Evolutionary conservation across 805 yeast species (phyloP).

Genomic region (Cyberlindnera japonica): DNA sequence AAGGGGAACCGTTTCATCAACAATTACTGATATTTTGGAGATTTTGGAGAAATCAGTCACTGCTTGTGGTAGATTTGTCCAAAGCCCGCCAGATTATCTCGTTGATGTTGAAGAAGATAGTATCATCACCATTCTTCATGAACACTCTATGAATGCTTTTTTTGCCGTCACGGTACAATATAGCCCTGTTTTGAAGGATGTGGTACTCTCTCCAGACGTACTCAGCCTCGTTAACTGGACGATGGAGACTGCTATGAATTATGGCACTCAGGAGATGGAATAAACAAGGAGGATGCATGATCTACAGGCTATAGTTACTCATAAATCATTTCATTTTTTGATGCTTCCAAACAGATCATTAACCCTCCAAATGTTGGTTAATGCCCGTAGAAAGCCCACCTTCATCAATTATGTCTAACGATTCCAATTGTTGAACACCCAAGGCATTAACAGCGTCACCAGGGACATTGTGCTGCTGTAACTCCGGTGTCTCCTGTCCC

Average conservation of each 20-base stretch:
- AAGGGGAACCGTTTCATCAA: slow-evolving; percentile 46
- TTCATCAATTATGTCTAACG: neutral
- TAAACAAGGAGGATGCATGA: neutral
- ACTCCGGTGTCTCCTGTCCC: too few species aligned
- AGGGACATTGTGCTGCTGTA: too few species aligned
- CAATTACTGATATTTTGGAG: slow-evolving; percentile 57
- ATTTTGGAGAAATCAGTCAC: slow-evolving; percentile 58
- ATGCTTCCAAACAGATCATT: neutral
- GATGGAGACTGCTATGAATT: slow-evolving; percentile 58
- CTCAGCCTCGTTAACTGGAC: slow-evolving; percentile 71
- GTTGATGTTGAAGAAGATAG: slow-evolving; percentile 32
- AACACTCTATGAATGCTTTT: slow-evolving; percentile 60
- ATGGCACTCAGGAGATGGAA: slow-evolving; percentile 24
- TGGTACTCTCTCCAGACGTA: slow-evolving; percentile 58
- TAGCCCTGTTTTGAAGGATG: slow-evolving; percentile 60
- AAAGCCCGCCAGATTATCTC: slow-evolving; percentile 29
- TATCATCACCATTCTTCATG: slow-evolving; percentile 54
- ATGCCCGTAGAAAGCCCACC: neutral
- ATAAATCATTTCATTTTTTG: neutral
- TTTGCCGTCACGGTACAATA: slow-evolving; percentile 61
- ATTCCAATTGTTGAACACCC: too few species aligned
- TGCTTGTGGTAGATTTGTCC: slow-evolving; percentile 45
- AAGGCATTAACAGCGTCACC: too few species aligned
- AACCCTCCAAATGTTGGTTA: neutral
- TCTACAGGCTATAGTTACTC: neutral